phyloP scores from a whole-genome alignment of 306 rosid species.

The Pyrus pyrifolia region DNA sequence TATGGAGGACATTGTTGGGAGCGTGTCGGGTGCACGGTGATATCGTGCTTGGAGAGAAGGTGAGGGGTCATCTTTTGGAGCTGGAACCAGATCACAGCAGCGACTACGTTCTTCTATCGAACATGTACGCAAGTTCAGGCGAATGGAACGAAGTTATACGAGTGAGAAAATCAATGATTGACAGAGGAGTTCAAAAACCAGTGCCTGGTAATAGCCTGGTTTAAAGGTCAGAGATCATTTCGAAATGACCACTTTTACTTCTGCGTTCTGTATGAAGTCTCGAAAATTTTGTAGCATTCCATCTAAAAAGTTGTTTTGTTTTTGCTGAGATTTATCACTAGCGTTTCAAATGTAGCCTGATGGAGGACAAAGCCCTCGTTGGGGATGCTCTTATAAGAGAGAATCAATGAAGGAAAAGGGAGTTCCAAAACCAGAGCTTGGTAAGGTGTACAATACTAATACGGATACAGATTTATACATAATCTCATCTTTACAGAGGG shows the following conservation, averaged over 20 bases:
- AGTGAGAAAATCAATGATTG: constrained; percentile 43
- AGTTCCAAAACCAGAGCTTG: constrained; percentile 53
- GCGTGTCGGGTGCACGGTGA: constrained; percentile 55
- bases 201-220: constrained; percentile 39
- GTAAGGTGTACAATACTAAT: constrained; percentile 15
- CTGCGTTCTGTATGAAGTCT: too few relatives aligned
- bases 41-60: constrained; percentile 54
- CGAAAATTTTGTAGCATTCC: too few relatives aligned
- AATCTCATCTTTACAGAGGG: constrained; percentile 1
- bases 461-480: background rate
- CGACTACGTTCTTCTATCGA: constrained; percentile 72
- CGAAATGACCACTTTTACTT: too few relatives aligned
- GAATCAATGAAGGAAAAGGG: constrained; percentile 35
- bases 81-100: constrained; percentile 62
- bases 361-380: too few relatives aligned
- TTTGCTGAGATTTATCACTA: background rate
- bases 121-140: constrained; percentile 57
- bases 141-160: constrained; percentile 47
- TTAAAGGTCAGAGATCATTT: too few relatives aligned
- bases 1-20: constrained; percentile 69
- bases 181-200: constrained; percentile 43
- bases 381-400: constrained; percentile 8
- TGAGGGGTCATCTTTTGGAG: constrained; percentile 47
- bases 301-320: too few relatives aligned
- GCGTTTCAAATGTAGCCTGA: too few relatives aligned